Evolutionary conservation across 1,284 basidiomycete genomes (phyloP).

Genomic region (Malassezia arunalokei): DNA sequence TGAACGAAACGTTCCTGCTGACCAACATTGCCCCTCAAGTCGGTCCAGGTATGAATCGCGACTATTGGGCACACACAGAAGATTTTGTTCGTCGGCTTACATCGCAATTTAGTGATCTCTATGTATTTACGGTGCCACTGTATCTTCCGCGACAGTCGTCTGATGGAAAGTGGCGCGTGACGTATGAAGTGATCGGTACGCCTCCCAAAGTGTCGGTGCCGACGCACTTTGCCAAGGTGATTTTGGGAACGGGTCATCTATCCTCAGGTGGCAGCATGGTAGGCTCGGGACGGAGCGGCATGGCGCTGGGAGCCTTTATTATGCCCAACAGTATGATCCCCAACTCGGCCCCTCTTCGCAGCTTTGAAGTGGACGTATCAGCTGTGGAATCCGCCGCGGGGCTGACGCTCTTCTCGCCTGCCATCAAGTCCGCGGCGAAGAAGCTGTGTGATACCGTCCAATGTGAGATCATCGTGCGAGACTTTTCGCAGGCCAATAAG

Average conservation of each 20-base stretch:
- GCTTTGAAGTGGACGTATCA: conserved; percentile 53
- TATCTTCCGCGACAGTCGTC: conserved; percentile 73
- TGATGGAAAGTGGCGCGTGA: conserved; percentile 88
- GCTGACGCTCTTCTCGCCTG: conserved; percentile 72
- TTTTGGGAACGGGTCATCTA: conserved; percentile 53
- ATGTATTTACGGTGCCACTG: conserved; percentile 93
- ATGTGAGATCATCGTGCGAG: conserved; percentile 36
- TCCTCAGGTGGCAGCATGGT: conserved; percentile 46
- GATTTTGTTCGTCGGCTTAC: conserved; percentile 88
- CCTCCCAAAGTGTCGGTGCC: conserved; percentile 84
- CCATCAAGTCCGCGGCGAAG: conserved; percentile 65
- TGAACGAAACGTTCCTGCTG: conserved; percentile 91
- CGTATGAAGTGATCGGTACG: conserved; percentile 73
- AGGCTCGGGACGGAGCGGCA: conserved; percentile 4
- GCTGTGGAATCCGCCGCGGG: conserved; percentile 83
- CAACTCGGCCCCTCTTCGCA: conserved; percentile 33
- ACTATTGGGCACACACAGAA: conserved; percentile 62
- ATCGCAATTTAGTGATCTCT: conserved; percentile 74
- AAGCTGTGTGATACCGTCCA: conserved; percentile 59
- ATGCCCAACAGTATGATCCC: conserved; percentile 44
- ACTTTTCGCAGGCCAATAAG: conserved; percentile 23
- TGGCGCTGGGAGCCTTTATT: conserved; percentile 38
- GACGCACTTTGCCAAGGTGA: conserved; percentile 95
- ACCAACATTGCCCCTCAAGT: conserved; percentile 98
- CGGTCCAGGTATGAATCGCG: conserved; percentile 89